A percentile compares a stretch with the other conserved stretches of the same genome.
Conservation (phyloP, 108 stramenopile genomes). For the Skeletonema menzelii region DNA sequence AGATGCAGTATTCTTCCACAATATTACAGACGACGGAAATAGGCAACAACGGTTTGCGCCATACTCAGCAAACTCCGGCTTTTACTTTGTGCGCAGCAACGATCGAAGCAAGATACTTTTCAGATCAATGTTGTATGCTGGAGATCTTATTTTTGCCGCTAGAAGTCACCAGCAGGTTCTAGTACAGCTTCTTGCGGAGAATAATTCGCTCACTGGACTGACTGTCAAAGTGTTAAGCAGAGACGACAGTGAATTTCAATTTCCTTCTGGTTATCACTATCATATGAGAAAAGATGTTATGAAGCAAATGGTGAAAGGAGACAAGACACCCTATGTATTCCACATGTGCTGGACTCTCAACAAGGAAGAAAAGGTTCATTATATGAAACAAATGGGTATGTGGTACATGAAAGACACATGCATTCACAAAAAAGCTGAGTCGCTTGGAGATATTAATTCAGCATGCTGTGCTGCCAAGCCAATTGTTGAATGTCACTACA, state of each 20-base stretch:
- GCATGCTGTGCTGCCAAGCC: constrained; percentile 56
- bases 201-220: constrained; percentile 60
- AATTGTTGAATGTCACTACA: constrained; percentile 53
- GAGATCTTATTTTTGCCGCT: constrained; percentile 61
- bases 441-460: constrained; percentile 15
- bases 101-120: constrained; percentile 59
- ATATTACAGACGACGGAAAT: background rate
- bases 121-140: constrained; percentile 45
- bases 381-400: constrained; percentile 76
- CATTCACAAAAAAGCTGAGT: constrained; percentile 18
- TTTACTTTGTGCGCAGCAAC: constrained; percentile 82
- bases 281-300: constrained; percentile 42
- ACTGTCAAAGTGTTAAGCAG: constrained; percentile 63
- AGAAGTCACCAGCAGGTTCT: constrained; percentile 75
- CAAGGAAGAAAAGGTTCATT: constrained; percentile 79
- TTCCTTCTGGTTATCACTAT: constrained; percentile 60
- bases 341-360: constrained; percentile 87
- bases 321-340: constrained; percentile 34
- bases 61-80: constrained; percentile 77
- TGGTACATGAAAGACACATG: constrained; percentile 68
- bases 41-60: constrained; percentile 63
- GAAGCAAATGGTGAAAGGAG: constrained; percentile 33
- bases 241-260: constrained; percentile 61
- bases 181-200: constrained; percentile 57
- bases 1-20: constrained; percentile 5